These are phyloP conservation scores for Exophiala xenobiotica DNA, from an alignment of 2,329 filamentous ascomycete genomes.

Conservation along the genomic window DNA sequence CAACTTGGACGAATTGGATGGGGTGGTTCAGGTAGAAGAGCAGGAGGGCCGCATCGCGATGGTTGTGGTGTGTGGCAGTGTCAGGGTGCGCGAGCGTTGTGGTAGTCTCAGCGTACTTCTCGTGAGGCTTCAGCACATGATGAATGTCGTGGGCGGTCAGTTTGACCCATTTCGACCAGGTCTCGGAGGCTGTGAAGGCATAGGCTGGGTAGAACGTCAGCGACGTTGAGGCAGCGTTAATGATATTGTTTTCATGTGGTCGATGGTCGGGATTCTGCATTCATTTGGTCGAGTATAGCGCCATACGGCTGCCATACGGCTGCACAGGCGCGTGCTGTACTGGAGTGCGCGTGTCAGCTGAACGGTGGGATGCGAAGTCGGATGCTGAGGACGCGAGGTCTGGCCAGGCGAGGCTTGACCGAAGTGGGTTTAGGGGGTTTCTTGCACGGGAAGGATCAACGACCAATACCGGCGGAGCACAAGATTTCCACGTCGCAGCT, in stretches of 20 bases:
- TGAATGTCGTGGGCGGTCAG: constrained; percentile 58
- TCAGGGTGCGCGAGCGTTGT: not conserved
- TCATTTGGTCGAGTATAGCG: constrained; percentile 4
- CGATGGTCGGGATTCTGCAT: constrained; percentile 11
- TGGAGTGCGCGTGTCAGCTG: too few species aligned
- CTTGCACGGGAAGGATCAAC: too few species aligned
- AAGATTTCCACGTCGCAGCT: too few species aligned
- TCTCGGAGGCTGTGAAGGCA: constrained; percentile 61
- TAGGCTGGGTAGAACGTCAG: constrained; percentile 56
- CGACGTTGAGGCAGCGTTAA: not conserved
- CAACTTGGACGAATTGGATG: constrained; percentile 70
- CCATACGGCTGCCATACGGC: too few species aligned
- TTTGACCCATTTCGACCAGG: constrained; percentile 63
- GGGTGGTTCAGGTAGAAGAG: constrained; percentile 73
- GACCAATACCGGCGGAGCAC: too few species aligned
- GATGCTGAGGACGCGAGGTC: too few species aligned
- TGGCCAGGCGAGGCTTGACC: too few species aligned
- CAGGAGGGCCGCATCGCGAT: constrained; percentile 36
- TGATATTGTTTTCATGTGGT: not conserved
- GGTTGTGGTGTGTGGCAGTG: not conserved
- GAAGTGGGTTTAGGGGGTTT: too few species aligned
- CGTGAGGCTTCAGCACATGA: constrained; percentile 16
- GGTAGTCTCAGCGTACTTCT: constrained; percentile 18
- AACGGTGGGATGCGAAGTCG: too few species aligned
- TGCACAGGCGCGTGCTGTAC: too few species aligned